Base-by-base conservation (phyloP, 495 filamentous ascomycete species). In the Parachaetomium inaequale region DNA sequence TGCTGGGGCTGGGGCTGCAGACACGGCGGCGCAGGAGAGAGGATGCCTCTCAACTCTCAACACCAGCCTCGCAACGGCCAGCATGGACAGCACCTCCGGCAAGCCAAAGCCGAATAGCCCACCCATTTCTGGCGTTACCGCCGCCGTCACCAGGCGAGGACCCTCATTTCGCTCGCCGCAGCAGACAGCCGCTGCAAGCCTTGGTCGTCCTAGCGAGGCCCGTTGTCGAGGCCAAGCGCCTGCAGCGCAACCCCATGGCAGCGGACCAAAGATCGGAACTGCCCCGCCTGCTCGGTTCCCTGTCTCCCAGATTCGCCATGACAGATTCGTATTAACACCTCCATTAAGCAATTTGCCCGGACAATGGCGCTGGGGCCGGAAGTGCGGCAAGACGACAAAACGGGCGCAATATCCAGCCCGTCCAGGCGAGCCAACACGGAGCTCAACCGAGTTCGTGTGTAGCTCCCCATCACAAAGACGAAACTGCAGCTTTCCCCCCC, bases 211-310 rank as follows among this genome's bases (percentile, higher is more conserved):
- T 32, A n/a, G 29, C 31, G 58, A 63, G 70, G 64, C 70, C 70
- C 59, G 54, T 71, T 66, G 26, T 65, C 28, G 55, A 57, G 68
- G 64, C 70, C 70, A 67, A 63, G 64, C 68, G 66, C 53, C 63
- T 65, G 63, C 58, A 58, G 36, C 32, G 52, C 36, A 64, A 61
- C 63, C 43, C 42, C 50, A 17, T 40, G 63, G 36, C 25, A 53
- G 49, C 25, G 7, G 51, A 31, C 49, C 29, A 43, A 23, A 40
- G 32, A 51, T 55, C 28, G 42, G 51, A 52, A 60, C 56, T 50
- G 49, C 62, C 55, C 62, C 55, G 62, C 62, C 62, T 47, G 52
- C 47, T 62, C 29, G 36, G 51, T 49, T 56, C 52, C 47, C 60
- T 23, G 38, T 55, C 50, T 53, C 7, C 26, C 28, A 47, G 11